A percentile compares a stretch with the other conserved stretches of the same genome.
These are phyloP conservation scores for Fistulinella staudtii DNA, from an alignment of 1,284 basidiomycete species.

Conservation along the genomic window DNA sequence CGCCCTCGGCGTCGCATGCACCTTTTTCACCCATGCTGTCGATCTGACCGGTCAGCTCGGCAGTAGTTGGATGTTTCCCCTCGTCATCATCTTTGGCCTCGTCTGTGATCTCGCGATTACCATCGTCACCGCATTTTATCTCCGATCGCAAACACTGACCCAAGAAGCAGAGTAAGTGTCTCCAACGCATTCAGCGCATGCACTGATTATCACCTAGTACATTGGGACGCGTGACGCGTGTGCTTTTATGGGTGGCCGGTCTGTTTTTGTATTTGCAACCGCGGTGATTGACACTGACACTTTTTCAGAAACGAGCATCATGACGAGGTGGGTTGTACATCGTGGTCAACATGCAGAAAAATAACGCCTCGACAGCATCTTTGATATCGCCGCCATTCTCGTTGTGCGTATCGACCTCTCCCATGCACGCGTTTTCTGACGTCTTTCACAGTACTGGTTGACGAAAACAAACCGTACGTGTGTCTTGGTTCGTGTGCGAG, in stretches of 20 bases:
- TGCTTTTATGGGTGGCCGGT: constrained; percentile 14
- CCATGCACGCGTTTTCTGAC: not conserved
- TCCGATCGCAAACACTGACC: constrained; percentile 4
- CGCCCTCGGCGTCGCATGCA: constrained; percentile 19
- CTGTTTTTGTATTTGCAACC: constrained; percentile 1
- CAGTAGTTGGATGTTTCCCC: constrained; percentile 17
- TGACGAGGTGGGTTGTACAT: constrained; percentile 14
- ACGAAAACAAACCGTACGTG: constrained; percentile 14
- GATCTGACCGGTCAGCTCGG: constrained; percentile 12
- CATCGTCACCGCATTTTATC: constrained; percentile 8
- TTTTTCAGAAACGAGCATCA: constrained; percentile 13
- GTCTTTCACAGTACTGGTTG: constrained; percentile 14
- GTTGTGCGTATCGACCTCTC: constrained; percentile 10
- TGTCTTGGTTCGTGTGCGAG: not conserved
- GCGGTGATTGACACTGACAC: constrained; percentile 3
- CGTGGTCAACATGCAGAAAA: not conserved
- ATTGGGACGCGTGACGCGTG: constrained; percentile 1
- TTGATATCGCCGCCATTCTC: constrained; percentile 5
- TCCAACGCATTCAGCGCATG: not conserved
- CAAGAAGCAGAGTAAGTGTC: constrained; percentile 8
- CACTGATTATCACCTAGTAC: constrained; percentile 5
- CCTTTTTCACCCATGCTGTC: constrained; percentile 14
- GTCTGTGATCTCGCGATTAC: constrained; percentile 20
- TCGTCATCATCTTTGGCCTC: constrained; percentile 17
- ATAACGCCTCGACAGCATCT: constrained; percentile 8